phyloP scores from a whole-genome alignment of 805 yeast species.

The Kuraishia ogatae region DNA sequence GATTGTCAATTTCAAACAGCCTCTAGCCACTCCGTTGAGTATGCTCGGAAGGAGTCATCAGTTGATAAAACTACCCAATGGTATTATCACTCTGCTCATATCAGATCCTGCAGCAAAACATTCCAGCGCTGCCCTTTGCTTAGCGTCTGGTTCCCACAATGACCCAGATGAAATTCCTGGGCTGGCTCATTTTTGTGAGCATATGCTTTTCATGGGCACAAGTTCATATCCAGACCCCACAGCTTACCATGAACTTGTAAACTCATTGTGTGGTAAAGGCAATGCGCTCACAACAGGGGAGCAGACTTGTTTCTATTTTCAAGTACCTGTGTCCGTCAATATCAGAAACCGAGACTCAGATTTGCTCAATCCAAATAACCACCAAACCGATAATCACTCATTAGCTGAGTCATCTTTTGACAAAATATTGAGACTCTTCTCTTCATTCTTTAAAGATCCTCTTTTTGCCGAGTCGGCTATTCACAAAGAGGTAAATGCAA shows the following conservation, averaged over 20 bases:
- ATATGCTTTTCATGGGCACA: constrained; percentile 52
- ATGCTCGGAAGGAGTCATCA: constrained; percentile 27
- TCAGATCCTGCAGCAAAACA: constrained; percentile 64
- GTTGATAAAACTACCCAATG: constrained; percentile 52
- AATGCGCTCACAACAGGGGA: constrained; percentile 70
- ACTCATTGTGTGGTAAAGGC: constrained; percentile 42
- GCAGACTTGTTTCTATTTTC: constrained; percentile 55
- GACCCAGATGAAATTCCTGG: constrained; percentile 73
- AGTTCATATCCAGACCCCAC: constrained; percentile 42
- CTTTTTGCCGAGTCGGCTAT: constrained; percentile 32
- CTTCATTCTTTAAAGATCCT: constrained; percentile 44
- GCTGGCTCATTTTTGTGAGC: constrained; percentile 86
- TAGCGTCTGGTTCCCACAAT: constrained; percentile 71
- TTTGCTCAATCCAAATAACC: not conserved
- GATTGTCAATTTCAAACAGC: not conserved
- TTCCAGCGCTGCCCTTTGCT: constrained; percentile 66
- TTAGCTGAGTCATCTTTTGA: constrained; percentile 30
- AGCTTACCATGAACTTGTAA: constrained; percentile 32
- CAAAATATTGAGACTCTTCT: constrained; percentile 36
- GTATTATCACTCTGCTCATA: constrained; percentile 56
- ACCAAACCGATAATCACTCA: not conserved
- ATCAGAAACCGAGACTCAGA: constrained; percentile 16
- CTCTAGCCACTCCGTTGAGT: not conserved
- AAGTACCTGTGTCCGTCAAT: constrained; percentile 32
- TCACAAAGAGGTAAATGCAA: constrained; percentile 46